Percentiles rank a stretch among this genome's conserved stretches.
Evolutionary conservation across 2,329 filamentous ascomycete species (phyloP).

Genomic region (Trichoderma pleuroti): DNA sequence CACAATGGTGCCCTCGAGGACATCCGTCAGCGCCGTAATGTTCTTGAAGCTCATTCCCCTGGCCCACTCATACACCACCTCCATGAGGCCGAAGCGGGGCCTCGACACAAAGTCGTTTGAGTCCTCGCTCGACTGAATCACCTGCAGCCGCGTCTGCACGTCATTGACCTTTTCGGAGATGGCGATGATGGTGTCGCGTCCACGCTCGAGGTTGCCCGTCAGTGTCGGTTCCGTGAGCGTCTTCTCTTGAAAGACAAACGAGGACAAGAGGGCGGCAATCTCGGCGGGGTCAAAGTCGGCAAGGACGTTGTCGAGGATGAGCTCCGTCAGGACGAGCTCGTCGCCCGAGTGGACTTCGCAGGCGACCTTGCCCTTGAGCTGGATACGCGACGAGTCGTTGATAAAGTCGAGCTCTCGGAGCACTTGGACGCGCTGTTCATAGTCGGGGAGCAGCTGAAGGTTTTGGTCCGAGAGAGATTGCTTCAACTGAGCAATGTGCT

Average conservation of each 20-base stretch:
- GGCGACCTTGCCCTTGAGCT: conserved; percentile 96
- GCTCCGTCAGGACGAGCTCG: conserved; percentile 90
- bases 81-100: conserved; percentile 88
- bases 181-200: conserved; percentile 78
- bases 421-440: conserved; percentile 90
- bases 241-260: conserved; percentile 98
- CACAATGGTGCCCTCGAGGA: conserved; percentile 96
- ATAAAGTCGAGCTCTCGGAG: conserved; percentile 90
- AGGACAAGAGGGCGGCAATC: conserved; percentile 88
- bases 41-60: conserved; percentile 97
- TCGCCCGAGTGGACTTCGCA: conserved; percentile 98
- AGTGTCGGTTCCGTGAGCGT: conserved; percentile 77
- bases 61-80: conserved; percentile 99
- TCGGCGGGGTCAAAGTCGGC: conserved; percentile 94
- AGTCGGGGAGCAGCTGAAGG: conserved; percentile 90
- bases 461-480: conserved; percentile 94
- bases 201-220: conserved; percentile 75
- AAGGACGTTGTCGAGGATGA: conserved; percentile 94
- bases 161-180: conserved; percentile 92
- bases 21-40: conserved; percentile 92
- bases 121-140: conserved; percentile 85
- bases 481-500: conserved; percentile 84
- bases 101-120: conserved; percentile 86
- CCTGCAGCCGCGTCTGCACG: conserved; percentile 85
- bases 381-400: conserved; percentile 79